Evolutionary conservation across 2,329 filamentous ascomycete genomes (phyloP), one percentile per base, ranked within the genome.

Genomic region (Aspergillus tubingensis): DNA sequence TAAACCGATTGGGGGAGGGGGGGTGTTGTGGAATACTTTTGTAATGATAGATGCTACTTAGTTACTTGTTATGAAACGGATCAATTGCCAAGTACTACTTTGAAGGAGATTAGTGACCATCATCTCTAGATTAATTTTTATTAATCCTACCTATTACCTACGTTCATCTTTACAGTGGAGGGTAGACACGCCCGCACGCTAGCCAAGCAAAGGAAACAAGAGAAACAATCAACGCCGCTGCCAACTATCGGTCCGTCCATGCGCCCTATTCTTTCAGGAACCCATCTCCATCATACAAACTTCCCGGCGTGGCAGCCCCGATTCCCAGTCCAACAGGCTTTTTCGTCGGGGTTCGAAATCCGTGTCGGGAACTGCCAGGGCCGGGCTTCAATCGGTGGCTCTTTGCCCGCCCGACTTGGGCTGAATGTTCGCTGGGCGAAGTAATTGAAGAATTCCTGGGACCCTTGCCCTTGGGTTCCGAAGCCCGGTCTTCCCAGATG

Each of bases 251-350:
- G 11, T 36, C 32, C 32, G 2, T 36, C 11, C 32, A 23, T 30
- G 15, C 32, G 8, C 25, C 47, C 61, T 67, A 76, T 64, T 77
- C 75, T 57, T 74, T 74, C 59, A 77, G 58, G 62, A 77, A 74
- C 6, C 76, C 69, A 54, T 77, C 68, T 17, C 74, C 63, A 63
- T 82, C 80, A 66, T 82, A 83, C 63, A 82, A 66, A 68, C 80
- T 82, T 55, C 69, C 77, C 38, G 78, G 79, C 51, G 78, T 81
- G n/a, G 71, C 70, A 48, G 63, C 65, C 6, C 68, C 72, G 56
- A 72, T 67, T 2, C 72, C 72, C 43, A 74, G 63, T 3, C 69
- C 72, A 11, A 73, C 61, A 0, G 62, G 57, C 58, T 72, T 71
- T 23, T 66, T 65, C 15, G 62, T 69, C 1, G 74, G 72, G 2